A percentile compares a stretch with the other conserved stretches of the same genome.
These are phyloP conservation scores for Sarcodon aspratus DNA, from an alignment of 768 basidiomycete species.

Conservation along the genomic window DNA sequence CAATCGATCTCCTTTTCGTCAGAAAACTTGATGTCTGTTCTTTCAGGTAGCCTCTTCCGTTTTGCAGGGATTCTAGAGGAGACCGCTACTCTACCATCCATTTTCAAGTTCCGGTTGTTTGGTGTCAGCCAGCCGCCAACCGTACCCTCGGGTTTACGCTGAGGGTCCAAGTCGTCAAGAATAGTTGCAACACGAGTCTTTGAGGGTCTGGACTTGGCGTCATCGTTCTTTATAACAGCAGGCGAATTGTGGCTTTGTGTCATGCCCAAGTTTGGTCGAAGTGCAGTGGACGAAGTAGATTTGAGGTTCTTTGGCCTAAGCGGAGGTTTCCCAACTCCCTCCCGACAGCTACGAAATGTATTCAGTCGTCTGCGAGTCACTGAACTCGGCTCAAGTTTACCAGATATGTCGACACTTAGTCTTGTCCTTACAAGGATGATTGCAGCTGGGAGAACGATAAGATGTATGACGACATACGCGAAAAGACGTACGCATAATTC, in stretches of 20 bases:
- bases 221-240: too few relatives aligned
- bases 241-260: too few relatives aligned
- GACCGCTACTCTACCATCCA: too few relatives aligned
- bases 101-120: too few relatives aligned
- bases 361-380: background rate
- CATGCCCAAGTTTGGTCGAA: too few relatives aligned
- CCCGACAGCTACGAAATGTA: conserved; percentile 46
- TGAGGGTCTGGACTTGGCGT: too few relatives aligned
- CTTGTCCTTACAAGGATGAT: conserved; percentile 76
- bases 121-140: too few relatives aligned
- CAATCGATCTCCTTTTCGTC: background rate
- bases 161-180: too few relatives aligned
- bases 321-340: conserved; percentile 50
- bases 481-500: conserved; percentile 41
- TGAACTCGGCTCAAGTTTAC: conserved; percentile 21
- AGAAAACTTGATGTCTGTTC: background rate
- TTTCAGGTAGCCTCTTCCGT: background rate
- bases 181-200: too few relatives aligned
- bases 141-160: too few relatives aligned
- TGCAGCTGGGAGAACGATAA: conserved; percentile 40
- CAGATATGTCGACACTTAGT: conserved; percentile 65
- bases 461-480: background rate
- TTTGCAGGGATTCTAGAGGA: too few relatives aligned
- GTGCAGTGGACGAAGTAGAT: too few relatives aligned
- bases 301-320: conserved; percentile 15